Evolutionary conservation across 345 rosid species (phyloP).

Genomic region (Draba incana): DNA sequence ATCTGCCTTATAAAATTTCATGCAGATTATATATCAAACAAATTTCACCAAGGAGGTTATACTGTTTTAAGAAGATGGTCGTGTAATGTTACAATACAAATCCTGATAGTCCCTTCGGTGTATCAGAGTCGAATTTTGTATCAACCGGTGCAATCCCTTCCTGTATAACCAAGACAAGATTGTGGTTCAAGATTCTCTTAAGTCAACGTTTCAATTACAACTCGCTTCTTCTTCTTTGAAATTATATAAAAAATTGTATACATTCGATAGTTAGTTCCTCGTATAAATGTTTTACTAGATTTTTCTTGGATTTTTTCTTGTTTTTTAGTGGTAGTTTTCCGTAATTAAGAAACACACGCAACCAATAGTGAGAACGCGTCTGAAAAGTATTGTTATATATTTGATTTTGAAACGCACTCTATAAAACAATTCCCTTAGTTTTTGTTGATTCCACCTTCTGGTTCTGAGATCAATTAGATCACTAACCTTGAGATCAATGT

Average conservation of each 20-base stretch:
- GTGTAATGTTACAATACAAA: slow-evolving; percentile 38
- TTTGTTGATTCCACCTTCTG: too few relatives aligned
- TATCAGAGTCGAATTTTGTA: slow-evolving; percentile 60
- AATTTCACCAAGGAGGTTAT: slow-evolving; percentile 23
- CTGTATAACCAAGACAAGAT: slow-evolving; percentile 54
- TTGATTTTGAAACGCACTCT: slow-evolving; percentile 31
- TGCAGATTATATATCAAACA: slow-evolving; percentile 40
- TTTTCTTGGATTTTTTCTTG: background rate
- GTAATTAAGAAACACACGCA: slow-evolving; percentile 17
- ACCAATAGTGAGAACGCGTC: slow-evolving; percentile 23
- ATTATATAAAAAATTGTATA: too few relatives aligned
- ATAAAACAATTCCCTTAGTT: too few relatives aligned
- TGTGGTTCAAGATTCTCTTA: slow-evolving; percentile 13
- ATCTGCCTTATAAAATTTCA: slow-evolving; percentile 33
- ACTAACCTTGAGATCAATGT: too few relatives aligned
- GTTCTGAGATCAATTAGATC: too few relatives aligned
- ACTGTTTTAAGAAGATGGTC: slow-evolving; percentile 5
- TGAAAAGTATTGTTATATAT: slow-evolving; percentile 30
- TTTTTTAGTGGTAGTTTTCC: slow-evolving; percentile 13
- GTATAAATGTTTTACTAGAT: background rate
- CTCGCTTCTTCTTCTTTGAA: background rate
- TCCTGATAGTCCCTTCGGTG: slow-evolving; percentile 16
- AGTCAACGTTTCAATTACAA: slow-evolving; percentile 14
- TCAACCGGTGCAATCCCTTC: slow-evolving; percentile 63
- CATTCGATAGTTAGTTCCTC: background rate